Evolutionary conservation across 345 rosid genomes (phyloP).

Genomic region (Lepidium aucheri): DNA sequence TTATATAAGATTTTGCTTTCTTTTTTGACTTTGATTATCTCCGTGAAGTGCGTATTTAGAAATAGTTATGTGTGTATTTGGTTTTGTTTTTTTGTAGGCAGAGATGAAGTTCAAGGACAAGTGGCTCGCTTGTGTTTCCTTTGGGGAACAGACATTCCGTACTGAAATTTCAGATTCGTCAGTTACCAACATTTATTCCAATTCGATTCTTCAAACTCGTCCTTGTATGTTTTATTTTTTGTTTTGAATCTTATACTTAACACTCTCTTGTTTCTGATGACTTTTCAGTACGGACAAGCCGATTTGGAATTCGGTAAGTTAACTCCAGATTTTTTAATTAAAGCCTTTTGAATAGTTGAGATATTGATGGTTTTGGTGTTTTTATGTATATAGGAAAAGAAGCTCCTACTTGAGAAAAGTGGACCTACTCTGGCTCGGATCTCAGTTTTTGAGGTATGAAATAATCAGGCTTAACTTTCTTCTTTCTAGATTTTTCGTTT

Average conservation of each 20-base stretch:
- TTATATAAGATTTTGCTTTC: not conserved
- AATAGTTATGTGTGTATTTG: not conserved
- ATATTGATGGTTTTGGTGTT: not conserved
- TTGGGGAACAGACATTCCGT: conserved; percentile 90
- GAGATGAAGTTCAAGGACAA: conserved; percentile 83
- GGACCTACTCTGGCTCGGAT: conserved; percentile 80
- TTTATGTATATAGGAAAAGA: conserved; percentile 53
- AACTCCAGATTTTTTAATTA: not conserved
- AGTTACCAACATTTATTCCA: not conserved
- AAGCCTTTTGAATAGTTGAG: not conserved
- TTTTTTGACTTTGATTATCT: not conserved
- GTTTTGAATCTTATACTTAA: not conserved
- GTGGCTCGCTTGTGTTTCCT: conserved; percentile 88
- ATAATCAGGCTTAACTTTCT: not conserved
- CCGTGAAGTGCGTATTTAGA: not conserved
- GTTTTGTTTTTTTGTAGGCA: conserved; percentile 38
- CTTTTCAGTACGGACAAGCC: conserved; percentile 82
- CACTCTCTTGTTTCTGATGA: conserved; percentile 15
- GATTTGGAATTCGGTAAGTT: conserved; percentile 76
- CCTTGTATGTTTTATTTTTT: not conserved
- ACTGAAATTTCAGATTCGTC: conserved; percentile 63
- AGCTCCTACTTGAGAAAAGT: conserved; percentile 72
- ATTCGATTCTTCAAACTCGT: not conserved
- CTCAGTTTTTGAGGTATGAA: conserved; percentile 77
- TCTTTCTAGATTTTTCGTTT: not conserved